phyloP scores from a whole-genome alignment of 2,329 filamentous ascomycete species.

The Pseudopithomyces chartarum region DNA sequence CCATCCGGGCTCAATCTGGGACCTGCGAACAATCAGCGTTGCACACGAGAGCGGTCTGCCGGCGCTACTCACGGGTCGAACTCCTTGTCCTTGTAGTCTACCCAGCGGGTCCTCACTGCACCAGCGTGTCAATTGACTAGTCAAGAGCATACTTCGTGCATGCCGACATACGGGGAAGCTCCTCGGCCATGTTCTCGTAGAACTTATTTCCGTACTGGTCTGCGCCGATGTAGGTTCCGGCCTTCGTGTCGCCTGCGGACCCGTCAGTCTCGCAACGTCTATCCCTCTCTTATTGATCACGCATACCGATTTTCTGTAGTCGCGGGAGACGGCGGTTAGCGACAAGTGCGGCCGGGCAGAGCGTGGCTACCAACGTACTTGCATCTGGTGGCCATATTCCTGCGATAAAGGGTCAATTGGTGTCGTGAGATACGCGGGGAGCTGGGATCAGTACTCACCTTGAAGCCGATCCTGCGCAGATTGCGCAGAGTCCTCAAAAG shows the following conservation, averaged over 20 bases:
- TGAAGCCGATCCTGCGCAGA: conserved; percentile 83
- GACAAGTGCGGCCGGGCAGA: conserved; percentile 22
- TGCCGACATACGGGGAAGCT: conserved; percentile 77
- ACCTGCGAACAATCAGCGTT: conserved; percentile 56
- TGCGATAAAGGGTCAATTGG: conserved; percentile 51
- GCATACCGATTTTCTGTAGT: conserved; percentile 46
- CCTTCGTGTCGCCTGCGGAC: conserved; percentile 87
- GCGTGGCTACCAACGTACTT: conserved; percentile 64
- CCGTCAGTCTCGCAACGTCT: conserved; percentile 31
- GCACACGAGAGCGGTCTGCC: neutral
- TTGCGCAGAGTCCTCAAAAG: conserved; percentile 84
- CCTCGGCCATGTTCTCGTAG: conserved; percentile 89
- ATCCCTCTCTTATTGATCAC: neutral
- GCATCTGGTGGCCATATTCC: conserved; percentile 92
- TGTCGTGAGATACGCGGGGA: conserved; percentile 10
- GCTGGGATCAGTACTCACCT: conserved; percentile 60
- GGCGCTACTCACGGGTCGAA: conserved; percentile 68
- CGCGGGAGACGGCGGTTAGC: conserved; percentile 31
- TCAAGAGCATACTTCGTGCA: neutral
- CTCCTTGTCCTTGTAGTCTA: conserved; percentile 91
- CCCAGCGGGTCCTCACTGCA: conserved; percentile 91
- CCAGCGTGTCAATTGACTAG: conserved; percentile 15
- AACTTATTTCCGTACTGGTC: conserved; percentile 97
- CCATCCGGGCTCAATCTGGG: conserved; percentile 92
- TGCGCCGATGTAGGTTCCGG: conserved; percentile 79